Percentiles rank a stretch among this genome's conserved stretches.
Conservation (phyloP, 805 yeast genomes). For the Cyberlindnera bimundalis region DNA sequence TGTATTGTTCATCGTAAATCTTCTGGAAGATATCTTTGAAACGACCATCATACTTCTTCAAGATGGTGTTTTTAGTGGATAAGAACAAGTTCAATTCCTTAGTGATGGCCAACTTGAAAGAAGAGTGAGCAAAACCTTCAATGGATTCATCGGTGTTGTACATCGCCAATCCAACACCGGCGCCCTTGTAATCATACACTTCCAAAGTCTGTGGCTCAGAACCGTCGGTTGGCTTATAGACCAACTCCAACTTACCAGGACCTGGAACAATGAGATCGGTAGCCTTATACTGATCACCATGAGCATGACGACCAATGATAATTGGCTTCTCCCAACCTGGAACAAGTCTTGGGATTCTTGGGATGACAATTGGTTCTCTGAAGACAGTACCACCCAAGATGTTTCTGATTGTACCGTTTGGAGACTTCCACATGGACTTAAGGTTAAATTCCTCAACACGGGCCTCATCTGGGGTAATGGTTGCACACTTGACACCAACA, state of each 20-base stretch:
- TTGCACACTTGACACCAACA: conserved; percentile 96
- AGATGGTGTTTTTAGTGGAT: conserved; percentile 91
- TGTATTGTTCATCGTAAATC: conserved; percentile 62
- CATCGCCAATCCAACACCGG: conserved; percentile 85
- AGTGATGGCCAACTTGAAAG: conserved; percentile 82
- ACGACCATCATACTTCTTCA: conserved; percentile 90
- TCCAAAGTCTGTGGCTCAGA: conserved; percentile 50
- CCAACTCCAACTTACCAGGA: conserved; percentile 76
- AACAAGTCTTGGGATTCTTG: conserved; percentile 80
- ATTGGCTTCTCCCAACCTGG: conserved; percentile 95
- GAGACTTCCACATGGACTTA: conserved; percentile 97
- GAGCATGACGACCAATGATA: conserved; percentile 96
- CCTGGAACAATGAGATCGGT: conserved; percentile 78
- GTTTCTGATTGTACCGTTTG: conserved; percentile 96
- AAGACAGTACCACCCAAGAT: conserved; percentile 95
- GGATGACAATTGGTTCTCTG: conserved; percentile 94
- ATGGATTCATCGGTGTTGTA: conserved; percentile 94
- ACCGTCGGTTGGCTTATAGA: conserved; percentile 69
- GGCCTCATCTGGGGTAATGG: conserved; percentile 96
- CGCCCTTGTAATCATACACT: conserved; percentile 64
- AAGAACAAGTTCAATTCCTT: conserved; percentile 78
- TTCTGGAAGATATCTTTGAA: conserved; percentile 78
- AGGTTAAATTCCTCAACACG: conserved; percentile 87
- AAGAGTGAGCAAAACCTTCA: conserved; percentile 85
- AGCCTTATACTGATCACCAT: conserved; percentile 95